Evolutionary conservation across 2,329 filamentous ascomycete species (phyloP), one percentile per base, ranked within the genome.

Genomic region (Huntiella moniliformis): DNA sequence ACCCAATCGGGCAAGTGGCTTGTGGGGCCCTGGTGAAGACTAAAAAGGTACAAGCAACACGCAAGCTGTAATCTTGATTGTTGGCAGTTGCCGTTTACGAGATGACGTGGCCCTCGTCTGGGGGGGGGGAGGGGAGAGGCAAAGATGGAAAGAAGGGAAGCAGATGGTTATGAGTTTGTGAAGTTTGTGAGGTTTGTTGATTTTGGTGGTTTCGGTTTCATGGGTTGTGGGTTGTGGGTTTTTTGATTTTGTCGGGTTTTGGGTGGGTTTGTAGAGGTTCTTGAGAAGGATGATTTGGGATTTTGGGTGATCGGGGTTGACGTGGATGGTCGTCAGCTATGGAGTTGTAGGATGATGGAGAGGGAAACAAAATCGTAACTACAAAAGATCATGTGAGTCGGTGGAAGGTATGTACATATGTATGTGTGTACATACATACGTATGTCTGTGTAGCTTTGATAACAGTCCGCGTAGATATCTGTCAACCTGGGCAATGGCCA

Each of bases 31-130:
- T 28, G 22, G 22, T 6, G 22, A 28, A 28, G 39, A 41, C 28
- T 28, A 41, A 41, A 40, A 41, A 41, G 39, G 39, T 41, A 15
- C 39, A 41, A 18, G 39, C 39, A 33, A 41, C 39, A 28, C 39
- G 18, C 39, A 41, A 41, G 39, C 39, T 41, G 39, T 12, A 41
- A 41, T 41, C 39, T 41, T 41, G 39, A 41, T 31, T 28, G 12
- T 41, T 41, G 39, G 16, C 22, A 41, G 39, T 41, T 41, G 17
- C 39, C 18, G 17, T 41, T 41, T 41, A 13, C 8, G 39, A 41
- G 39, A 18, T 41, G 39, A 41, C 39, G 39, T 28, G 39, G 39
- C 39, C 39, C n/a, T 41, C 39, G 39, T 18, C 17, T 41, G 18
- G 22, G 22, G 39, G 22, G 18, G 18, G 16, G 38, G 28, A 10